Conservation (phyloP, 169 alveolate species). For the Perkinsus marinus region DNA sequence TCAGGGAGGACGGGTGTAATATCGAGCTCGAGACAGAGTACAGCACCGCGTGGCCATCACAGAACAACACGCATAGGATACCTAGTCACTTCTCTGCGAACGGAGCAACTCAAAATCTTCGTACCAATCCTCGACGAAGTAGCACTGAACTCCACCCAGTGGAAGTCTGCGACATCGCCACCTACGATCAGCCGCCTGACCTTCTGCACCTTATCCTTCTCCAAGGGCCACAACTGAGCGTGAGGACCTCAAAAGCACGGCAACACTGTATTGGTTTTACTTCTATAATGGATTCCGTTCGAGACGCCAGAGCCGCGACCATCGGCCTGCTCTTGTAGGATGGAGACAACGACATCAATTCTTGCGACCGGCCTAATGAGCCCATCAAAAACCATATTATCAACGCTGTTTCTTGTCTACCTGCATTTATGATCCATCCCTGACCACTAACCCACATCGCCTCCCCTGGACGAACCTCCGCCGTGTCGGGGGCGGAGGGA, state of each 20-base stretch:
- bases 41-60: background rate
- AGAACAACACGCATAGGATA: background rate
- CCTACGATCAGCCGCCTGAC: background rate
- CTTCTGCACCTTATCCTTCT: background rate
- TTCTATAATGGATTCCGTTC: background rate
- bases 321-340: background rate
- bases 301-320: background rate
- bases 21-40: background rate
- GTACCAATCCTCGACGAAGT: background rate
- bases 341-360: background rate
- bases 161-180: background rate
- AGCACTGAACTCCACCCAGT: background rate
- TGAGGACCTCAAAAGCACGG: background rate
- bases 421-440: background rate
- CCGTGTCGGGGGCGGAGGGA: background rate
- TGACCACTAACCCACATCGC: background rate
- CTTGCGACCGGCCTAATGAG: background rate
- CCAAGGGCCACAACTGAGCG: background rate
- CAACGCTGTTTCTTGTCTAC: no score
- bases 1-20: background rate
- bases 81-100: background rate
- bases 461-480: background rate
- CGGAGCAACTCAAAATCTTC: background rate
- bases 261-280: background rate
- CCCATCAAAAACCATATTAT: no score